Base-by-base conservation (phyloP, 768 basidiomycete genomes). In the Solioccasus polychromus region DNA sequence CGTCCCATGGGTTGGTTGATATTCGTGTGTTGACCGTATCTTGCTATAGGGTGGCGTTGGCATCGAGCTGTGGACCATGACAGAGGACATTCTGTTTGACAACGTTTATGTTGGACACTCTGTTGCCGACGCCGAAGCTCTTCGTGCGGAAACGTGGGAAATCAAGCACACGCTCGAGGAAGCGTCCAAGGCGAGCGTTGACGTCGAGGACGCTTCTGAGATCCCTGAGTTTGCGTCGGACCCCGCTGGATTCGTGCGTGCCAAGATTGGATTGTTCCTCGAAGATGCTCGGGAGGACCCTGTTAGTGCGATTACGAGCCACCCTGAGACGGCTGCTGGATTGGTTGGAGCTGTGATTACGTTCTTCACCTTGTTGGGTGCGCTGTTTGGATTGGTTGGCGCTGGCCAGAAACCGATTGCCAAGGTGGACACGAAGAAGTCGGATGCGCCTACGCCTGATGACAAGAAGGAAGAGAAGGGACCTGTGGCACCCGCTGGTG, bases 31-130 rank as follows among this genome's bases (percentile, higher is more conserved):
- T 55, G 1, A 62, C 3, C 9, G 3, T 31, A 12, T 25, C 17
- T 12, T 9, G n/a, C 2, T 38, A 14, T 47, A 88, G 86, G 89
- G 91, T 55, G 93, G 92, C 71, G 80, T 96, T 51, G 94, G 94
- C 61, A 94, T 98, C 55, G 96, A 99, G 70, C 83, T 98, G 58
- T 99, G 96, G 96, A 95, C 95, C 36, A 99, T 98, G 96, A 95
- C 94, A 34, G 89, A 89, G 69, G 85, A 90, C 62, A 93, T 93
- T 57, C 77, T 93, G 56, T 94, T 93, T 66, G 83, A 90, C 70
- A 93, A 92, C 74, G 82, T 99, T 62, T 98, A 92, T 73, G 68
- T 99, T 47, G 93, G 93, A 48, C 86, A 93, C 75, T 94, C 92
- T 17, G 63, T 81, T 47, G 80, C 82, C 30, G 92, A 95, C 49